Base-by-base conservation (phyloP, 768 basidiomycete genomes). In the Rubroboletus pulcherrimus region DNA sequence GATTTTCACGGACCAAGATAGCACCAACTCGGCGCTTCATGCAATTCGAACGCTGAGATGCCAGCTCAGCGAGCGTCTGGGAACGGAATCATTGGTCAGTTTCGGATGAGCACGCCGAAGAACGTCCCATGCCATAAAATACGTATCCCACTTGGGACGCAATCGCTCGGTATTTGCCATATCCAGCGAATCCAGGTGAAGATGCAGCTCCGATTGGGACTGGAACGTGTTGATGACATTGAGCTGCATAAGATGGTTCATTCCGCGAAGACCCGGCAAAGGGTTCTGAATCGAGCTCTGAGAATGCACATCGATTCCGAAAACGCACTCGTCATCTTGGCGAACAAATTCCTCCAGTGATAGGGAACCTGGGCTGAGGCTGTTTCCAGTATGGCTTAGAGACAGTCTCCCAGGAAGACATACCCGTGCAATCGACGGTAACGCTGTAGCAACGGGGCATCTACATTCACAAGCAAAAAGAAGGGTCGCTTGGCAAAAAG, bases 11-110 rank as follows among this genome's bases (percentile, higher is more conserved):
- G 31, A 98, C 95, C 30, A 99, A 75, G 19, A 99, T 84, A 0
- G 95, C 95, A 8, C 97, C 97, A 0, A 99, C 97, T 3, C 97
- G 82, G 8, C 95, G 82, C 70, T 98, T 97, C 94, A 98, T 97
- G 69, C 95, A 97, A 66, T 97, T 97, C 5, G 93, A 94, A 34
- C 93, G 78, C 56, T 82, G 85, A 14, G 94, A 92, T 15, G 94
- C 94, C 37, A 98, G 80, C 17, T 88, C 87, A 14, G 96, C 95
- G 33, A 98, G 78, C 4, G 89, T 93, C 91, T 93, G 63, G 29
- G 39, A 53, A 49, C 35, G 17, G 8, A n/a, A 10, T 6, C 21
- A 21, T 21, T 21, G 26, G 56, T 66, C 40, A 62, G 44, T 41
- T 54, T 51, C 45, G 19, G 40, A 19, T 1, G 19, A 53, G 5